phyloP scores from a whole-genome alignment of 257 asterid genomes.

The Solanum infundibuliforme region DNA sequence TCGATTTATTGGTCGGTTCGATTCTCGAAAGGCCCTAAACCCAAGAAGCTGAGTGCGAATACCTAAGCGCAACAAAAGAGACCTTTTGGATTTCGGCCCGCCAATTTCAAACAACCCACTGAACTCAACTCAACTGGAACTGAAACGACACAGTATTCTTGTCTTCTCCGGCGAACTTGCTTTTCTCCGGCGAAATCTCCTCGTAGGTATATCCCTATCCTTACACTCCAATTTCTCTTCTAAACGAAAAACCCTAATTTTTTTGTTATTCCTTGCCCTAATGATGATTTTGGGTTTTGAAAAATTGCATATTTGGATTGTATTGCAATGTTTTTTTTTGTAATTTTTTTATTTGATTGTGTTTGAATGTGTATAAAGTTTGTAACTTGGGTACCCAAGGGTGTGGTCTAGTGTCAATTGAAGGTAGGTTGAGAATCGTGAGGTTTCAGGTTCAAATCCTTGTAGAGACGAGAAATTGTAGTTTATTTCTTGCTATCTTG shows the following conservation, averaged over 20 bases:
- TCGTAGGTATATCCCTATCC: not conserved
- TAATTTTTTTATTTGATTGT: not conserved
- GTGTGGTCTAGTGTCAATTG: not conserved
- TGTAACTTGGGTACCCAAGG: not conserved
- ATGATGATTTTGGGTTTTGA: not conserved
- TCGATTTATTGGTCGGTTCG: too few species aligned
- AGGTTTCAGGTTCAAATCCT: not conserved
- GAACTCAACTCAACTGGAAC: not conserved
- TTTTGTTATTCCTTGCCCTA: not conserved
- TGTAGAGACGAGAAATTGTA: not conserved
- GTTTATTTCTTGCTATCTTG: not conserved
- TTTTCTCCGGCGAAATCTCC: not conserved
- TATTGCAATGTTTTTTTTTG: not conserved
- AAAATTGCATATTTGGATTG: not conserved
- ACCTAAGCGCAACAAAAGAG: not conserved
- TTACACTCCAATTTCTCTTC: not conserved
- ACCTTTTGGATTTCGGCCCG: not conserved
- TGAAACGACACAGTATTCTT: not conserved
- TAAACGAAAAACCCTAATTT: not conserved
- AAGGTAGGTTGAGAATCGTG: not conserved
- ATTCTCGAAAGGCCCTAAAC: not conserved
- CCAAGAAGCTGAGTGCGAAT: not conserved
- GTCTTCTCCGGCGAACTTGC: not conserved
- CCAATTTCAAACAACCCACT: not conserved
- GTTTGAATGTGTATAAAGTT: not conserved